Evolutionary conservation across 2,329 filamentous ascomycete genomes (phyloP).

Genomic region (Penicillium glabrum): DNA sequence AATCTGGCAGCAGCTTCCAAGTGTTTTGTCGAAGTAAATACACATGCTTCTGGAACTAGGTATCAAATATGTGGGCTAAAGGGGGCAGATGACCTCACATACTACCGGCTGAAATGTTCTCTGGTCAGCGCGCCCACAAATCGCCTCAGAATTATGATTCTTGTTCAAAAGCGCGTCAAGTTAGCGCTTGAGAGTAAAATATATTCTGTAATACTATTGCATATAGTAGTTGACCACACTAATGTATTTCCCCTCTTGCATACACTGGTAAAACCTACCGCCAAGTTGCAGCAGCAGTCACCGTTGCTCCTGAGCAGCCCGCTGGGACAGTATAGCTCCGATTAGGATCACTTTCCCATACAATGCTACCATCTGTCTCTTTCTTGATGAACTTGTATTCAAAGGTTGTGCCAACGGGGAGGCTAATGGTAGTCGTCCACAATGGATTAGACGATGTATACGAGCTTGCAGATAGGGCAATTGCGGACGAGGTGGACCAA

Average conservation of each 20-base stretch:
- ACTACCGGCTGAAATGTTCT: too few relatives aligned
- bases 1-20: too few relatives aligned
- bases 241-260: not conserved
- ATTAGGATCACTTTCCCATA: slow-evolving; percentile 14
- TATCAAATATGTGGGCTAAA: too few relatives aligned
- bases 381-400: slow-evolving; percentile 13
- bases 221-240: too few relatives aligned
- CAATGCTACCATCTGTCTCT: slow-evolving; percentile 2
- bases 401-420: slow-evolving; percentile 57
- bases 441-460: slow-evolving; percentile 7
- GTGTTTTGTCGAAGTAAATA: too few relatives aligned
- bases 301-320: slow-evolving; percentile 3
- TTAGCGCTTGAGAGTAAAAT: not conserved
- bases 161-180: too few relatives aligned
- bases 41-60: too few relatives aligned
- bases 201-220: not conserved
- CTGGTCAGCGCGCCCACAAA: too few relatives aligned
- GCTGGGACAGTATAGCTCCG: slow-evolving; percentile 7
- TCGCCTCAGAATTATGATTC: too few relatives aligned
- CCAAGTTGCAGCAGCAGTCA: slow-evolving; percentile 5
- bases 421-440: slow-evolving; percentile 49
- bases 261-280: not conserved
- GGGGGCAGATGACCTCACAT: too few relatives aligned
- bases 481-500: slow-evolving; percentile 8
- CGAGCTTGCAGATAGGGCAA: slow-evolving; percentile 3